A percentile compares a stretch with the other conserved stretches of the same genome.
phyloP scores from a whole-genome alignment of 345 rosid species.

The Brassica incana region DNA sequence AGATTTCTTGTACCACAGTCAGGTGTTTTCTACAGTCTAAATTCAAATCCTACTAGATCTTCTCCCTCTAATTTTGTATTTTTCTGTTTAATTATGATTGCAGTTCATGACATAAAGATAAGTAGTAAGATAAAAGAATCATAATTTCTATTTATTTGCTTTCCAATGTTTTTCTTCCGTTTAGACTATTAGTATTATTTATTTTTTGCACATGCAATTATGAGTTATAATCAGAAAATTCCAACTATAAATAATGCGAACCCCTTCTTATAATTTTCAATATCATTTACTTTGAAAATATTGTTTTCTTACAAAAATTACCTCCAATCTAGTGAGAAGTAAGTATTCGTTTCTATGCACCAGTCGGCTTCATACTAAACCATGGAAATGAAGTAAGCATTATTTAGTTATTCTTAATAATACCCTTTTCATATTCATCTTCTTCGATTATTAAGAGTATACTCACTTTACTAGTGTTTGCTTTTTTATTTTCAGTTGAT shows the following conservation, averaged over 20 bases:
- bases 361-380: constrained; percentile 1
- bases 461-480: neutral
- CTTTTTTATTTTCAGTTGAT: neutral
- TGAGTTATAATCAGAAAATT: neutral
- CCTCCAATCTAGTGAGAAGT: too few relatives aligned
- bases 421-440: neutral
- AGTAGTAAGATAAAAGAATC: neutral
- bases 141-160: neutral
- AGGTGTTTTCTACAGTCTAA: neutral
- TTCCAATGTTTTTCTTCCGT: neutral
- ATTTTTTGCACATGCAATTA: too few relatives aligned
- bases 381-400: constrained; percentile 25
- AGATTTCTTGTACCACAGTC: neutral
- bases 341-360: neutral
- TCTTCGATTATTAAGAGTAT: neutral
- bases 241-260: neutral
- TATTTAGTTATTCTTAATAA: neutral
- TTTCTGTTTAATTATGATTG: neutral
- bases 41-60: neutral
- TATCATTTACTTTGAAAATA: neutral
- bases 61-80: neutral
- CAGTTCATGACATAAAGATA: neutral
- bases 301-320: neutral
- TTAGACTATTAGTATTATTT: neutral
- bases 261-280: neutral